Percentiles rank a stretch among this genome's conserved stretches.
Conservation (phyloP, 106 monocot species). For the Apostasia shenzhenica region DNA sequence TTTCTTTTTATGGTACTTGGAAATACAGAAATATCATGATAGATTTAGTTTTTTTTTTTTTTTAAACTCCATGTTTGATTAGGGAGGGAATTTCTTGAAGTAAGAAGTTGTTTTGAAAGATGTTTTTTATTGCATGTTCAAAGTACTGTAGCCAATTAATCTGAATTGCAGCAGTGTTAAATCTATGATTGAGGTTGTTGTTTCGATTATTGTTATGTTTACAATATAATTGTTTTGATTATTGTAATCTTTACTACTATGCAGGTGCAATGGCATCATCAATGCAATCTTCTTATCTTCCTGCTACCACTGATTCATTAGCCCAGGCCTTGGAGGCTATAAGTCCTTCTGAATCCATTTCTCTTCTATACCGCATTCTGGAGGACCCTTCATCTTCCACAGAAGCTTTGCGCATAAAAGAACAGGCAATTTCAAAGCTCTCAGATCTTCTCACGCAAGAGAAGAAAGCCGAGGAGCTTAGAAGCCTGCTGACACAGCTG, state of each 20-base stretch:
- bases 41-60: too few species aligned
- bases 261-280: slow-evolving; percentile 22
- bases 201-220: too few species aligned
- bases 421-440: slow-evolving; percentile 71
- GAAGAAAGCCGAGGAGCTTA: slow-evolving; percentile 59
- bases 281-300: slow-evolving; percentile 66
- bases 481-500: slow-evolving; percentile 68
- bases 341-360: slow-evolving; percentile 51
- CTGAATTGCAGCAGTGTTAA: too few species aligned
- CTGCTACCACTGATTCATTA: slow-evolving; percentile 80
- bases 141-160: too few species aligned
- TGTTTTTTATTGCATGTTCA: too few species aligned
- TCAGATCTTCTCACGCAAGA: slow-evolving; percentile 74
- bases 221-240: too few species aligned
- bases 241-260: neutral
- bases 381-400: slow-evolving; percentile 69
- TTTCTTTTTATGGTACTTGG: too few species aligned
- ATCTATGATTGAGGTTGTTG: too few species aligned
- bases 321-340: slow-evolving; percentile 71
- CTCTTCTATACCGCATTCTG: slow-evolving; percentile 61
- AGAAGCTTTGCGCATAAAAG: slow-evolving; percentile 77
- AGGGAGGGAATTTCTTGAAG: too few species aligned
- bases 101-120: too few species aligned
- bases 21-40: too few species aligned
- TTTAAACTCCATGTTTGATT: too few species aligned